These are phyloP conservation scores for Tephrocybe sp. DNA, from an alignment of 768 basidiomycete species.

Conservation along the genomic window DNA sequence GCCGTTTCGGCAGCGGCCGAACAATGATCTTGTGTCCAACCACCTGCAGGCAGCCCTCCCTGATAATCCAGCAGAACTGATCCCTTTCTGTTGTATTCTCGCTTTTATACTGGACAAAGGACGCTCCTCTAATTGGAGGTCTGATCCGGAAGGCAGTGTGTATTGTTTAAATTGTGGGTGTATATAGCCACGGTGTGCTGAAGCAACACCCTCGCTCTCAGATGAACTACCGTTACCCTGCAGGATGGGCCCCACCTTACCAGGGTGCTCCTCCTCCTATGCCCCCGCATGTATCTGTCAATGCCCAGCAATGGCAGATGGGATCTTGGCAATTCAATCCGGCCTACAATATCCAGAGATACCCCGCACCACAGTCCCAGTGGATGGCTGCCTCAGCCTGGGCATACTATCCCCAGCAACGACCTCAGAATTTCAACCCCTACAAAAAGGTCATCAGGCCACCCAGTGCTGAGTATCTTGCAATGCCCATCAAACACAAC, in stretches of 20 bases:
- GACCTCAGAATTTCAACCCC: conserved; percentile 43
- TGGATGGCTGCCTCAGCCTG: conserved; percentile 46
- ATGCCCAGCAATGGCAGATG: conserved; percentile 49
- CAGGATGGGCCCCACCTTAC: conserved; percentile 34
- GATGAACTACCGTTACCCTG: conserved; percentile 11
- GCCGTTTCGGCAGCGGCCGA: not conserved
- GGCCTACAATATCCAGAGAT: conserved; percentile 29
- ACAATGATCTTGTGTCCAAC: no score
- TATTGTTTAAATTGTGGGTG: no score
- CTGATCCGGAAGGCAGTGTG: no score
- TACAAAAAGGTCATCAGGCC: conserved; percentile 63
- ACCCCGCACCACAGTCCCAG: conserved; percentile 22
- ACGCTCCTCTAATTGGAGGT: no score
- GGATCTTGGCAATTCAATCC: conserved; percentile 57
- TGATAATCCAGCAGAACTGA: no score
- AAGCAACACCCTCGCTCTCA: no score
- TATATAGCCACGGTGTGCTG: no score
- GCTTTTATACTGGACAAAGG: no score
- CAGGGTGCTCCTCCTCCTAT: conserved; percentile 60
- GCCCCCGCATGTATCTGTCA: conserved; percentile 44
- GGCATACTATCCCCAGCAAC: conserved; percentile 22
- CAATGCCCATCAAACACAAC: conserved; percentile 56
- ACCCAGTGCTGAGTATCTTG: conserved; percentile 67
- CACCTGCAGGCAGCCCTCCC: no score
- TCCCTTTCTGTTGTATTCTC: no score